Conservation (phyloP, 1,284 basidiomycete genomes). For the Polyporus tsugae region DNA sequence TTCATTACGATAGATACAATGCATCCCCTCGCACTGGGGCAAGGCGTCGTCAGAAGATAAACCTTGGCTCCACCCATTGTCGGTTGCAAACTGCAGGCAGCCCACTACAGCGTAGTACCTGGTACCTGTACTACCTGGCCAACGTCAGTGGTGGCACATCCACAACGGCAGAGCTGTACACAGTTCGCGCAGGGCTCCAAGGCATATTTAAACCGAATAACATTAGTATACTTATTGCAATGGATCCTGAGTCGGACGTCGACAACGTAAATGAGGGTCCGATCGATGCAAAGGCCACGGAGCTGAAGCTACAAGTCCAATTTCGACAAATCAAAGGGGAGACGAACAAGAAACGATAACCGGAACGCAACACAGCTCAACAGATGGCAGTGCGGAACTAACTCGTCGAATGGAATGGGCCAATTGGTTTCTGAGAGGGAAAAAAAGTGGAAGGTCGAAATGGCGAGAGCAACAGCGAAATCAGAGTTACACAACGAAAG, state of each 20-base stretch:
- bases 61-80: too few relatives aligned
- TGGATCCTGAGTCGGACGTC: not conserved
- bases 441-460: not conserved
- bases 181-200: not conserved
- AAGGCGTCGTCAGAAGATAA: too few relatives aligned
- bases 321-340: not conserved
- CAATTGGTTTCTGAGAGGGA: not conserved
- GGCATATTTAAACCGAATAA: not conserved
- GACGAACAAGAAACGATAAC: not conserved
- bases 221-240: slow-evolving; percentile 1
- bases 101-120: too few relatives aligned
- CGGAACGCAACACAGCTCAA: not conserved
- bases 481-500: slow-evolving; percentile 34
- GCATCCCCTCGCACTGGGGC: too few relatives aligned
- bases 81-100: too few relatives aligned
- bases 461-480: slow-evolving; percentile 28
- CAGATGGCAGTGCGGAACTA: not conserved
- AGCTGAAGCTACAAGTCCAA: not conserved
- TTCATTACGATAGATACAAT: too few relatives aligned
- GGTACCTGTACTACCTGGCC: too few relatives aligned
- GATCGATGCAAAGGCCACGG: not conserved
- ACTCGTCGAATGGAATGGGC: not conserved
- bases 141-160: too few relatives aligned
- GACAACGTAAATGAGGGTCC: not conserved
- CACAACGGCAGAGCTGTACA: too few relatives aligned